Percentiles rank a stretch among this genome's conserved stretches.
phyloP scores from a whole-genome alignment of 176 grass and related monocot genomes.

The Chloris gayana region DNA sequence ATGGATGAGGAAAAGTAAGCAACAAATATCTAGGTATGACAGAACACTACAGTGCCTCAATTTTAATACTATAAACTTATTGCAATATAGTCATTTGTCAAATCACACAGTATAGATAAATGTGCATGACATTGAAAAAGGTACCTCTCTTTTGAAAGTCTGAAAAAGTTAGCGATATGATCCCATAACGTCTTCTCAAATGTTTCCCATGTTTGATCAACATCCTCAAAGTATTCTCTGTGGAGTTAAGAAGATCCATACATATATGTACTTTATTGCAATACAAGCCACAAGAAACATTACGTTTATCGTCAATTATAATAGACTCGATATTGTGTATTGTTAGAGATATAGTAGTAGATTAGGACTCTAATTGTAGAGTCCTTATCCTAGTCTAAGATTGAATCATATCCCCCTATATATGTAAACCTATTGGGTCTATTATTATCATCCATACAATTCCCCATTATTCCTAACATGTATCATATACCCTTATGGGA shows the following conservation, averaged over 20 bases:
- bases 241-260: slow-evolving; percentile 46
- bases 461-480: no score
- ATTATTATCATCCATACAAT: no score
- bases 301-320: neutral
- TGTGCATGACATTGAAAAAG: slow-evolving; percentile 22
- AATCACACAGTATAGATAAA: slow-evolving; percentile 7
- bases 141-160: slow-evolving; percentile 94
- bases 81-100: slow-evolving; percentile 17
- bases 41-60: neutral
- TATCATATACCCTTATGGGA: neutral
- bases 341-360: no score
- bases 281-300: slow-evolving; percentile 6
- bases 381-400: no score
- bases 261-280: slow-evolving; percentile 5
- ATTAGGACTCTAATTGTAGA: no score
- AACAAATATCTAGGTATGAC: slow-evolving; percentile 12
- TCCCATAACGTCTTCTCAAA: slow-evolving; percentile 96
- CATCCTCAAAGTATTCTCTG: slow-evolving; percentile 99
- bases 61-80: slow-evolving; percentile 16
- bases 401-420: no score
- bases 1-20: slow-evolving; percentile 10
- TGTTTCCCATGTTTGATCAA: slow-evolving; percentile 93
- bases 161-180: slow-evolving; percentile 83
- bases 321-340: neutral
- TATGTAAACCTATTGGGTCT: no score